phyloP scores from a whole-genome alignment of 164 flowering plant species.

The Litsea cubeba region DNA sequence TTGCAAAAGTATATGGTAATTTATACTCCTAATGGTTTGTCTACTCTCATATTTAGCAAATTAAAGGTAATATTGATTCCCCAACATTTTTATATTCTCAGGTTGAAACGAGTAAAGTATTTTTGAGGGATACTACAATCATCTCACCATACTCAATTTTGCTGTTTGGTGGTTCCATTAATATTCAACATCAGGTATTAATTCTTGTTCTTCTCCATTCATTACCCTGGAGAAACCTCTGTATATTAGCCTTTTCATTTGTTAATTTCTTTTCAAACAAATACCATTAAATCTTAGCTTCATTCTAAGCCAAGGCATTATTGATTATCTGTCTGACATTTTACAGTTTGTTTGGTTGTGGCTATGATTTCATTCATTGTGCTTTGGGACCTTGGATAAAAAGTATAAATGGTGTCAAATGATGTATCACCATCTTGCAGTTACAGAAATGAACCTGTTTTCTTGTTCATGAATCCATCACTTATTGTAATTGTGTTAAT shows the following conservation, averaged over 20 bases:
- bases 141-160: constrained; percentile 81
- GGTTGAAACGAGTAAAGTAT: constrained; percentile 86
- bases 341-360: no score
- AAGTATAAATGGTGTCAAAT: not conserved
- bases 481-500: not conserved
- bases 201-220: not conserved
- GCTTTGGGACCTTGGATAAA: not conserved
- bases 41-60: not conserved
- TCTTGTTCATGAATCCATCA: not conserved
- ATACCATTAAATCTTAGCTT: not conserved
- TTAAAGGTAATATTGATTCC: not conserved
- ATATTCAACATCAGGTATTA: constrained; percentile 79
- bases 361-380: not conserved
- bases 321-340: no score
- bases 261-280: not conserved
- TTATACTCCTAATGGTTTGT: not conserved
- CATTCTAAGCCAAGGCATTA: no score
- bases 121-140: constrained; percentile 81
- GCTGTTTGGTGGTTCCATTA: constrained; percentile 84
- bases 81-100: constrained; percentile 19
- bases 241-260: not conserved
- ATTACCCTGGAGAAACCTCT: not conserved
- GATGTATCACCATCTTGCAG: not conserved
- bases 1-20: not conserved
- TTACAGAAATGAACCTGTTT: not conserved